Base-by-base conservation (phyloP, 2,329 filamentous ascomycete species). In the Thielaviopsis musarum region DNA sequence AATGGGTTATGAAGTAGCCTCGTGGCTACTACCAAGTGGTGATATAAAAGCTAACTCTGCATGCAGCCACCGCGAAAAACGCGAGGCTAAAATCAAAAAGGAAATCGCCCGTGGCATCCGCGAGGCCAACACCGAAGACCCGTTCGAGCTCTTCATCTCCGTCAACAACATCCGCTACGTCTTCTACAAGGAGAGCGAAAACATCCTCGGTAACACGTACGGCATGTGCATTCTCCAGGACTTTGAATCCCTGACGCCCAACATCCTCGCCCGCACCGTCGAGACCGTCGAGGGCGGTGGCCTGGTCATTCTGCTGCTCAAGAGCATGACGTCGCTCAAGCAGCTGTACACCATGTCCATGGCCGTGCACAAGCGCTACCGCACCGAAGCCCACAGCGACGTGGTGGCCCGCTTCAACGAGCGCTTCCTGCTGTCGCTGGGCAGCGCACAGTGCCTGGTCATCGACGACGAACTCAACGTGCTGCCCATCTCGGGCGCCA, bases 171-270 rank as follows among this genome's bases (percentile, higher is more conserved):
- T 98, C 70, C 87, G 93, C 71, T 98, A 98, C 80, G 89, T 93
- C 61, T 98, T 95, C 78, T 98, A 98, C 77, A 98, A 98, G 74
- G 93, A 98, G 75, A 97, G 93, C 28, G 93, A 98, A 68, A 97
- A 96, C 77, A 96, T 98, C 68, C 74, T 97, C 60, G 93, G 93
- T 70, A 95, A 97, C 71, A 98, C 93, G 52, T 98, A 93, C 69
- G 91, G 91, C 69, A 96, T 96, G 88, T 96, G 90, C 70, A 95
- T 98, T 64, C 74, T 98, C 65, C 93, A 98, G 71, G 93, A 98
- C 69, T 98, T 98, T 67, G 93, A 98, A 72, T 93, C 91, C 49
- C 81, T 98, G 65, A 98, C 93, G 10, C 93, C 93, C n/a, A 98
- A 98, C 69, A 79, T 96, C 64, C 80, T 98, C 34, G 93, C 93